phyloP scores from a whole-genome alignment of 768 basidiomycete species.

The Termitomyces bulborhizus region DNA sequence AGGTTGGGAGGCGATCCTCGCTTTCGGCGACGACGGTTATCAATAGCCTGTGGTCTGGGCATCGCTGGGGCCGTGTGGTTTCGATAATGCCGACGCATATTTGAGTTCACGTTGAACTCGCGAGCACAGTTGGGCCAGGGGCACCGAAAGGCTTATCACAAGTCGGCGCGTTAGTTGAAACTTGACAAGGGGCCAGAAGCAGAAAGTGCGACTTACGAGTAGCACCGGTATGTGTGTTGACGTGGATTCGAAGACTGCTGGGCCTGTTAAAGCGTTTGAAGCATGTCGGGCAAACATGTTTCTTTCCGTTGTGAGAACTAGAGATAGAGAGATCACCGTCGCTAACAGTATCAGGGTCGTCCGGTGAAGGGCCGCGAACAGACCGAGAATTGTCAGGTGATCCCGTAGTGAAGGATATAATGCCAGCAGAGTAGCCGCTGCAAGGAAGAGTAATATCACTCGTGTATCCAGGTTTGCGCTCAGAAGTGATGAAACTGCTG shows the following conservation, averaged over 20 bases:
- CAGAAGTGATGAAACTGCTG: neutral
- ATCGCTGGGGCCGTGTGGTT: slow-evolving; percentile 46
- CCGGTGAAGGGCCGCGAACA: slow-evolving; percentile 13
- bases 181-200: neutral
- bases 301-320: slow-evolving; percentile 27
- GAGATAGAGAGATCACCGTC: slow-evolving; percentile 19
- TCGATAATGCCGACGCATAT: slow-evolving; percentile 76
- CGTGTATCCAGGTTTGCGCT: slow-evolving; percentile 1
- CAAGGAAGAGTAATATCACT: slow-evolving; percentile 1
- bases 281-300: slow-evolving; percentile 49
- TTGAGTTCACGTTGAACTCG: slow-evolving; percentile 79
- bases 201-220: slow-evolving; percentile 43
- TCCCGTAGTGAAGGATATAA: slow-evolving; percentile 19
- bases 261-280: slow-evolving; percentile 64
- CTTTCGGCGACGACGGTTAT: slow-evolving; percentile 22
- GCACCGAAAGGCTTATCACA: slow-evolving; percentile 52
- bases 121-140: slow-evolving; percentile 70
- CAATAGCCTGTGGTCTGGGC: slow-evolving; percentile 19
- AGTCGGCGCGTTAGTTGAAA: neutral
- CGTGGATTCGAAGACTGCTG: slow-evolving; percentile 58
- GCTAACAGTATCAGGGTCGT: slow-evolving; percentile 18
- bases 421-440: slow-evolving; percentile 16
- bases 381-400: neutral
- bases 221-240: slow-evolving; percentile 64
- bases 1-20: slow-evolving; percentile 14